Base-by-base conservation (phyloP, 164 flowering plant genomes). In the Tinospora cordifolia region DNA sequence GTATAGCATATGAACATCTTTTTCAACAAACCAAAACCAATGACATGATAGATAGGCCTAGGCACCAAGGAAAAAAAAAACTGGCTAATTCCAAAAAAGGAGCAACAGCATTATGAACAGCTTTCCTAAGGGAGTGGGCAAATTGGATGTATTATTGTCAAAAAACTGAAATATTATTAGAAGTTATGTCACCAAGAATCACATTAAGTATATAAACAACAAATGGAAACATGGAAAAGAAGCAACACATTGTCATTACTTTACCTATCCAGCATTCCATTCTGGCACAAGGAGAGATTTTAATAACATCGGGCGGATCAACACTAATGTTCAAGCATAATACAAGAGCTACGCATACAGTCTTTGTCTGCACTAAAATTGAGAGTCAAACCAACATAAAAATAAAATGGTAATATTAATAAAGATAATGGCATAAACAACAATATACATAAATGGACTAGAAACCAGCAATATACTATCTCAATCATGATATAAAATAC, bases 201-300 rank as follows among this genome's bases (percentile, higher is more conserved):
- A 39, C 7, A 59, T 24, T 51, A 34, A 30, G 34, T 63, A 51
- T 51, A 62, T 46, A 47, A 1, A 70, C 21, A 58, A 44, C 7
- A 19, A 38, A n/a, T 17, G 25, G 68, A 65, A 22, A 30, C 11
- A 36, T 11, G 26, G 22, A 25, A 76, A 62, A 49, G 10, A 54
- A 62, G 24, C 26, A 60, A 30, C 14, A 46, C 62, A 68, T 22
- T n/a, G 27, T 17, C 54, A 77, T 59, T 30, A 64, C 51, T 34
- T 71, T 79, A 94, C 99, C 99, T 83, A 89, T 89, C 99, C 99
- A 94, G 76, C 99, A 92, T 76, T 94, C 98, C 98, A 94, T 87
- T 76, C 97, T 85, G 63, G 99, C 99, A 83, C 98, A 94, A 71
- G 99, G 99, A 65, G 99, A 90, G 74, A 92, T 90, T 83, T 89